phyloP scores from a whole-genome alignment of 2,329 filamentous ascomycete genomes.

The Camptophora hylomeconis region DNA sequence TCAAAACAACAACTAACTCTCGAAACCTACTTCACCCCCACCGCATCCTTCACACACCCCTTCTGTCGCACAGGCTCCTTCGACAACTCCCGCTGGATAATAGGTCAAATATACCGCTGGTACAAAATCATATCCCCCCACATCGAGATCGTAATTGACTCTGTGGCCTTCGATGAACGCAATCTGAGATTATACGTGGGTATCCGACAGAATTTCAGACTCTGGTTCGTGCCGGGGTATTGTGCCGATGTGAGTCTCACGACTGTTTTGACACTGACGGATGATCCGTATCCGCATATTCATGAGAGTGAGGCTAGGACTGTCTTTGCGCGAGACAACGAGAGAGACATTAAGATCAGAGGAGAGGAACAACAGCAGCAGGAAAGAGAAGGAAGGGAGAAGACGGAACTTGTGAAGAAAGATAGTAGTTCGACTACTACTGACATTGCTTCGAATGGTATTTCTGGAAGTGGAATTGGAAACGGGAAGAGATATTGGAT shows the following conservation, averaged over 20 bases:
- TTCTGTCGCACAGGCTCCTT: slow-evolving; percentile 53
- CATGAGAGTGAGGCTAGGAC: slow-evolving; percentile 15
- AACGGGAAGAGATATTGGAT: slow-evolving; percentile 50
- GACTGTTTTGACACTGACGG: slow-evolving; percentile 51
- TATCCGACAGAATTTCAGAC: slow-evolving; percentile 60
- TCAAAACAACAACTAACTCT: slow-evolving; percentile 52
- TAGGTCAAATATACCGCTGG: slow-evolving; percentile 64
- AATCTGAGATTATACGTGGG: slow-evolving; percentile 59
- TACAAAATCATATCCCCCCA: slow-evolving; percentile 71
- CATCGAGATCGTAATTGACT: slow-evolving; percentile 55
- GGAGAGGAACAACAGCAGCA: no score
- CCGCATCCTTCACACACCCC: slow-evolving; percentile 65
- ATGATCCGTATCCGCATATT: slow-evolving; percentile 37
- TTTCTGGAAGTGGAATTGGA: slow-evolving; percentile 9
- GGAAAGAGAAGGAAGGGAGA: background rate
- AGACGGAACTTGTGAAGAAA: slow-evolving; percentile 2
- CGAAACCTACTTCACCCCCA: slow-evolving; percentile 57
- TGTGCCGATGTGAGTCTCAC: slow-evolving; percentile 54
- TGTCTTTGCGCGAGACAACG: slow-evolving; percentile 12
- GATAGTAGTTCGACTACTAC: slow-evolving; percentile 1
- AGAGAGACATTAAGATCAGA: no score
- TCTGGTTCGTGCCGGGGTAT: slow-evolving; percentile 70
- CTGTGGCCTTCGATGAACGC: slow-evolving; percentile 55
- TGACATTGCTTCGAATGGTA: slow-evolving; percentile 19
- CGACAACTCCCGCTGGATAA: slow-evolving; percentile 49